Evolutionary conservation across 2,329 filamentous ascomycete species (phyloP).

Genomic region (Beauveria sp.): DNA sequence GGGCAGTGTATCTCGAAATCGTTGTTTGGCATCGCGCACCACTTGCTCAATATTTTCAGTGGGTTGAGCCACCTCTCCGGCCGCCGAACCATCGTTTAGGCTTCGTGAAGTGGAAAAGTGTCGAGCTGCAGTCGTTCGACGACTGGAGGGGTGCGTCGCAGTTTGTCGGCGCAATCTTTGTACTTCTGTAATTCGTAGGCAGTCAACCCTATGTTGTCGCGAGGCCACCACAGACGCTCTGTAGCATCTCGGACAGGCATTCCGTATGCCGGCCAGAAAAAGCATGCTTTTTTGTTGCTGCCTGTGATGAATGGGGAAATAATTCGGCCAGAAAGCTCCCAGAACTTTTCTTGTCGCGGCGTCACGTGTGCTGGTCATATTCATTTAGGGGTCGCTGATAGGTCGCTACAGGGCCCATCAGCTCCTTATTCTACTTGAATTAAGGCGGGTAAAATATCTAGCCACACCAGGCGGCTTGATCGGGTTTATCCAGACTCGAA

Average conservation of each 20-base stretch:
- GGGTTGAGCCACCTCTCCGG: neutral
- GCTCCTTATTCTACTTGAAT: neutral
- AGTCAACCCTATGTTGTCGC: neutral
- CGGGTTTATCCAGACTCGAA: too few relatives aligned
- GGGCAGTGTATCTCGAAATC: constrained; percentile 71
- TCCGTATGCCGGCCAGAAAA: constrained; percentile 4
- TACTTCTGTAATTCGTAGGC: neutral
- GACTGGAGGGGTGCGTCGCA: neutral
- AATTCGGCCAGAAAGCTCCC: neutral
- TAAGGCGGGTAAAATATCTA: too few relatives aligned
- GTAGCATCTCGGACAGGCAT: constrained; percentile 9
- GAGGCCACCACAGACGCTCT: neutral
- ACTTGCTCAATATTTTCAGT: constrained; percentile 47
- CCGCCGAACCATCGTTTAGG: constrained; percentile 17
- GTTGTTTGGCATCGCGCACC: constrained; percentile 63
- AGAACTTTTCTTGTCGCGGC: constrained; percentile 3
- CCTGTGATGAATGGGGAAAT: neutral
- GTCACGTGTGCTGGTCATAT: constrained; percentile 12
- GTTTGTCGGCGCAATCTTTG: neutral
- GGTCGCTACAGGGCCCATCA: neutral
- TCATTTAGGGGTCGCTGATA: constrained; percentile 9
- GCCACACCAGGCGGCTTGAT: too few relatives aligned
- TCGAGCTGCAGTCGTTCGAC: constrained; percentile 16
- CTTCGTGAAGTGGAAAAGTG: constrained; percentile 23
- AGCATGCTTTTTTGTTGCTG: constrained; percentile 1